Evolutionary conservation across 2,329 filamentous ascomycete genomes (phyloP).

Genomic region (Aspergillus fumigatiaffinis): DNA sequence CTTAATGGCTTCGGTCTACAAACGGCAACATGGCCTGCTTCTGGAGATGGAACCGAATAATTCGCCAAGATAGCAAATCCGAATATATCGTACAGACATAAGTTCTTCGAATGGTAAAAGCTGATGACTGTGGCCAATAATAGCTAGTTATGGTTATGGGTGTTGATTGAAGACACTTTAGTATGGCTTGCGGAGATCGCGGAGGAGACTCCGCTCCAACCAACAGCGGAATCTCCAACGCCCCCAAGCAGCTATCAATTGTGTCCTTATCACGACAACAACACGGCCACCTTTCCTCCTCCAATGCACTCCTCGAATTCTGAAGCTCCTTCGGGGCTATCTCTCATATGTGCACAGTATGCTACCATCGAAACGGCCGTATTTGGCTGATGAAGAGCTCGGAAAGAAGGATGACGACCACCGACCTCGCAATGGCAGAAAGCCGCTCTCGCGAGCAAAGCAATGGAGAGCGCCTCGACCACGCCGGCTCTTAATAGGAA

Average conservation of each 20-base stretch:
- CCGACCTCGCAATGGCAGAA: slow-evolving; percentile 32
- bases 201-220: neutral
- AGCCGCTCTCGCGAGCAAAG: slow-evolving; percentile 29
- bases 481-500: slow-evolving; percentile 50
- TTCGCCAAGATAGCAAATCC: neutral
- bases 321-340: slow-evolving; percentile 21
- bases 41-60: neutral
- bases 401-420: slow-evolving; percentile 64
- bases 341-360: slow-evolving; percentile 26
- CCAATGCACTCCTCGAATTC: slow-evolving; percentile 7
- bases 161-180: neutral
- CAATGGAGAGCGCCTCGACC: slow-evolving; percentile 34
- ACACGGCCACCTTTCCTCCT: neutral
- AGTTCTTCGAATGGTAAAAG: neutral
- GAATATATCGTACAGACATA: neutral
- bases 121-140: neutral
- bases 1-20: neutral
- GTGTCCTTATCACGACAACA: neutral
- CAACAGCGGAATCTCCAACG: neutral
- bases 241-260: neutral
- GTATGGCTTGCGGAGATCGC: neutral
- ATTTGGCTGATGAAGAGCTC: slow-evolving; percentile 57
- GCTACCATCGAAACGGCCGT: slow-evolving; percentile 39
- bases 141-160: neutral
- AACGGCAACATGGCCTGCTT: neutral